Percentiles rank a stretch among this genome's conserved stretches.
These are phyloP conservation scores for Cystobasidium slooffiae DNA, from an alignment of 1,284 basidiomycete species.

Conservation along the genomic window DNA sequence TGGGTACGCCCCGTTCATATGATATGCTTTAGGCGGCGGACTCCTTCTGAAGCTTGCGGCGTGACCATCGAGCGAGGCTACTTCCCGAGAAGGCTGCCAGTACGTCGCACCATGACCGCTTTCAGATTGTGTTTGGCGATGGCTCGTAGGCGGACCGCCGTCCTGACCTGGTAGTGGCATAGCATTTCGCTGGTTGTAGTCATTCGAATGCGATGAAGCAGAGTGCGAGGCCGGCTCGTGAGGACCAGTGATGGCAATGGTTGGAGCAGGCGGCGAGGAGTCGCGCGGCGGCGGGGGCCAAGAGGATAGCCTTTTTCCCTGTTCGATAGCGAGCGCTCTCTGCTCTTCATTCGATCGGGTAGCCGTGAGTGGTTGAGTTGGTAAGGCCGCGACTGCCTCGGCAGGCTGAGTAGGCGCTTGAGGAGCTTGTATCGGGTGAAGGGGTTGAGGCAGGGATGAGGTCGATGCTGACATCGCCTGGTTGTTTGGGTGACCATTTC, in stretches of 20 bases:
- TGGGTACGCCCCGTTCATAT: conserved; percentile 14
- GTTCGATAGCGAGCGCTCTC: conserved; percentile 16
- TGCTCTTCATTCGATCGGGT: conserved; percentile 1
- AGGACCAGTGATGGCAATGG: conserved; percentile 6
- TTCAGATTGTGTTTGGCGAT: conserved; percentile 14
- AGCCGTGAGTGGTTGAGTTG: not conserved
- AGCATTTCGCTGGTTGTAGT: not conserved
- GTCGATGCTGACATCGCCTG: not conserved
- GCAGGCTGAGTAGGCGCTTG: not conserved
- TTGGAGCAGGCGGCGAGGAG: not conserved
- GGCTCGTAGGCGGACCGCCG: not conserved
- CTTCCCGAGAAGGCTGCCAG: conserved; percentile 13
- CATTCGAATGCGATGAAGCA: not conserved
- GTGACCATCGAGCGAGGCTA: conserved; percentile 27
- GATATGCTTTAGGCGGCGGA: conserved; percentile 2
- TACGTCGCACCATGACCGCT: conserved; percentile 11
- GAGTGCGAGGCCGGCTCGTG: not conserved
- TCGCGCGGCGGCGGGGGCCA: conserved; percentile 13
- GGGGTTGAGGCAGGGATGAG: not conserved
- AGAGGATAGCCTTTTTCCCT: conserved; percentile 16
- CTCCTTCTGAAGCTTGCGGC: not conserved
- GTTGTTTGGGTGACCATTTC: not conserved
- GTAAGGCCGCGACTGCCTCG: not conserved
- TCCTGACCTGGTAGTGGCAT: not conserved
- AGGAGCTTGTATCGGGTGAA: not conserved